These are phyloP conservation scores for Coemansia sp. DNA, from an alignment of 192 early-diverging fungal species.

Conservation along the genomic window DNA sequence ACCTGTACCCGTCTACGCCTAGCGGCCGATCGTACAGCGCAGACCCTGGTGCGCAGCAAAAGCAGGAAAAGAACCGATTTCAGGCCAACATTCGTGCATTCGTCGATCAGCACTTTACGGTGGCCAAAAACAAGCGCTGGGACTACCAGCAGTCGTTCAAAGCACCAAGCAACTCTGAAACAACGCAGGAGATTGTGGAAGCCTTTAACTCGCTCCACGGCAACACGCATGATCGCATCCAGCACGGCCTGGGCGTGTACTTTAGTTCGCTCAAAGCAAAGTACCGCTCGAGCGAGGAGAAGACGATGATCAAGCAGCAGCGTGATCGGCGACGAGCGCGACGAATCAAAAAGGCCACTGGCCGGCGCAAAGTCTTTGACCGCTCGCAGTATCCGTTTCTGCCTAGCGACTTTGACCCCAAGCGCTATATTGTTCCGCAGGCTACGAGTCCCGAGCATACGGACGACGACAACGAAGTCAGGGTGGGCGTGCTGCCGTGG, in stretches of 20 bases:
- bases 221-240: slow-evolving; percentile 41
- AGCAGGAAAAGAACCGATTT: slow-evolving; percentile 52
- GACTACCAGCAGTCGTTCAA: slow-evolving; percentile 57
- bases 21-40: slow-evolving; percentile 11
- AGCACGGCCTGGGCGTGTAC: slow-evolving; percentile 53
- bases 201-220: slow-evolving; percentile 31
- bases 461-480: slow-evolving; percentile 51
- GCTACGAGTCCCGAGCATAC: slow-evolving; percentile 55
- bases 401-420: slow-evolving; percentile 29
- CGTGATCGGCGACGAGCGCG: slow-evolving; percentile 47
- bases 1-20: slow-evolving; percentile 6
- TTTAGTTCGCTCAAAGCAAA: slow-evolving; percentile 56
- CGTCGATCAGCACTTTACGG: slow-evolving; percentile 49
- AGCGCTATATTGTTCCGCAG: slow-evolving; percentile 36
- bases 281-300: slow-evolving; percentile 50
- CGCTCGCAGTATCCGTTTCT: slow-evolving; percentile 41
- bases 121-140: slow-evolving; percentile 26
- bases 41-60: slow-evolving; percentile 22
- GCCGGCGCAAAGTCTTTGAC: slow-evolving; percentile 38
- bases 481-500: slow-evolving; percentile 48
- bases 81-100: slow-evolving; percentile 53
- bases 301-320: slow-evolving; percentile 55
- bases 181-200: slow-evolving; percentile 45
- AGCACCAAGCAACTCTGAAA: slow-evolving; percentile 48
- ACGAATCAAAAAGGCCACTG: slow-evolving; percentile 46